These are phyloP conservation scores for Dorcoceras hygrometricum DNA, from an alignment of 257 asterid genomes.

Conservation along the genomic window DNA sequence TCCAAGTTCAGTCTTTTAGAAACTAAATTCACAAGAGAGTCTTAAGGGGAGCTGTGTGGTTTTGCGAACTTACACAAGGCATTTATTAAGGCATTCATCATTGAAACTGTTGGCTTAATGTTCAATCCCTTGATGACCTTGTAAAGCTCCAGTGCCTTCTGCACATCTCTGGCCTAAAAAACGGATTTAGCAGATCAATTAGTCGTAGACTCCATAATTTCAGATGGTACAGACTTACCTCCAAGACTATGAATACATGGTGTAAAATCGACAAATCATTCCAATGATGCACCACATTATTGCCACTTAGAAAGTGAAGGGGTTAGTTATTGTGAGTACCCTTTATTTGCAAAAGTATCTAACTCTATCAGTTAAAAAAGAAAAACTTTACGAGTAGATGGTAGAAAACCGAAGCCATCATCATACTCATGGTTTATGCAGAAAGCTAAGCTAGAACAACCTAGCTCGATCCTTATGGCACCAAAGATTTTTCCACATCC, in stretches of 20 bases:
- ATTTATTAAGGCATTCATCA: slow-evolving; percentile 95
- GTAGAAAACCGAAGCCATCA: slow-evolving; percentile 12
- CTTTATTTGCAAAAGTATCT: slow-evolving; percentile 11
- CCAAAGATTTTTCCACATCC: slow-evolving; percentile 14
- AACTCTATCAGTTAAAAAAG: not conserved
- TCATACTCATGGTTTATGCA: slow-evolving; percentile 8
- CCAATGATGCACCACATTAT: slow-evolving; percentile 18
- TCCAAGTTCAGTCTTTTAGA: not conserved
- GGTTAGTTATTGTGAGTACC: not conserved
- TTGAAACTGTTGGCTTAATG: slow-evolving; percentile 73
- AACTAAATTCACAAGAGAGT: not conserved
- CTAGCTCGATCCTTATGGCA: slow-evolving; percentile 9
- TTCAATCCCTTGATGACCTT: slow-evolving; percentile 60
- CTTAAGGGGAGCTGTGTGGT: not conserved
- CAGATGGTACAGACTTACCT: not conserved
- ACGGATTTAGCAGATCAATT: slow-evolving; percentile 24
- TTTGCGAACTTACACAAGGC: slow-evolving; percentile 69
- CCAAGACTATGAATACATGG: slow-evolving; percentile 11
- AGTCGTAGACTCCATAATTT: slow-evolving; percentile 10
- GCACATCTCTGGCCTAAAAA: slow-evolving; percentile 80
- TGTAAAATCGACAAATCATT: slow-evolving; percentile 13
- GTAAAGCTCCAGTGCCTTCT: slow-evolving; percentile 80
- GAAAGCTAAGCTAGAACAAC: slow-evolving; percentile 9
- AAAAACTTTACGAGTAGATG: slow-evolving; percentile 7
- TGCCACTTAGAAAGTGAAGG: slow-evolving; percentile 6